Base-by-base conservation (phyloP, 768 basidiomycete species). In the Russula sp. region DNA sequence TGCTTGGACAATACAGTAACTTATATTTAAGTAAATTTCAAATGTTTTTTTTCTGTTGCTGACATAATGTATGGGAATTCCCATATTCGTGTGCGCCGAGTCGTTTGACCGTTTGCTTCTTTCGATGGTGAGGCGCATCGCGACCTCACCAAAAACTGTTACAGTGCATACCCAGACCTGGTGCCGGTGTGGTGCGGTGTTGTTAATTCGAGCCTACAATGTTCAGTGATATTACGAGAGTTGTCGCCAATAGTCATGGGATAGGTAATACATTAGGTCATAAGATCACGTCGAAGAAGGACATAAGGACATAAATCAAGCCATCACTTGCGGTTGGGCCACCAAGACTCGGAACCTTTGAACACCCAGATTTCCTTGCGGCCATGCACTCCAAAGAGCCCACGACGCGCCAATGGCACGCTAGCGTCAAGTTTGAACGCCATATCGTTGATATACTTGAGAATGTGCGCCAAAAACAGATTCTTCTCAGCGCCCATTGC, bases 121-220 rank as follows among this genome's bases (percentile, higher is more conserved):
- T 4, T 16, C 30, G 26, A 92, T 92, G 90, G 87, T 87, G 42
- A 84, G 91, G 64, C 80, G 90, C 70, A 82, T 95, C 70, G 88
- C 94, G 38, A n/a, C n/a, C n/a, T n/a, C n/a, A n/a, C n/a, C n/a
- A n/a, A n/a, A n/a, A n/a, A n/a, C n/a, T n/a, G n/a, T n/a, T n/a
- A n/a, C n/a, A n/a, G n/a, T n/a, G n/a, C n/a, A n/a, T n/a, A n/a
- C n/a, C n/a, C n/a, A n/a, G n/a, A n/a, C n/a, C n/a, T n/a, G n/a
- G n/a, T n/a, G n/a, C n/a, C n/a, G n/a, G n/a, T n/a, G n/a, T n/a
- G n/a, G n/a, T n/a, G n/a, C n/a, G n/a, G n/a, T n/a, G n/a, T n/a
- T n/a, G n/a, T n/a, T n/a, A n/a, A n/a, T n/a, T n/a, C n/a, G n/a
- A n/a, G n/a, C n/a, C n/a, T n/a, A n/a, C n/a, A n/a, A n/a, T n/a